Conservation (phyloP, 345 rosid genomes). For the Arabidopsis suecica region DNA sequence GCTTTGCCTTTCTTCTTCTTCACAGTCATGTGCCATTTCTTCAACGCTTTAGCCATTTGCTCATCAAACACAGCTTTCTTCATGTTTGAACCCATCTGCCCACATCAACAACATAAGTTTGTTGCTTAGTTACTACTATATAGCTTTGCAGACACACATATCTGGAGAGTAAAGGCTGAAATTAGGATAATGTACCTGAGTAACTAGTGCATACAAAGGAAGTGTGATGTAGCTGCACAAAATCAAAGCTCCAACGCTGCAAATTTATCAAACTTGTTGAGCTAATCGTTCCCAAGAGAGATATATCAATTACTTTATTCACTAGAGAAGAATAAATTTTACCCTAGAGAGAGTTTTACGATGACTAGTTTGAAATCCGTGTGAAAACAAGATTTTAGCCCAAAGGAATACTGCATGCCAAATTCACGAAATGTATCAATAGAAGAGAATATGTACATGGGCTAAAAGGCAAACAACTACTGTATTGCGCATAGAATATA, state of each 20-base stretch:
- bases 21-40: slow-evolving; percentile 77
- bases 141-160: not conserved
- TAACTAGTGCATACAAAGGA: slow-evolving; percentile 79
- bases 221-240: slow-evolving; percentile 87
- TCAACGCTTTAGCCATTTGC: slow-evolving; percentile 78
- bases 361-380: slow-evolving; percentile 53
- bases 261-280: slow-evolving; percentile 34
- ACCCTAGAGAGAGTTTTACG: slow-evolving; percentile 67
- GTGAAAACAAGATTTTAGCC: slow-evolving; percentile 74
- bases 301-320: not conserved
- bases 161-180: slow-evolving; percentile 33
- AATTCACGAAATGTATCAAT: not conserved
- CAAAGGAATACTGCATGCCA: slow-evolving; percentile 69
- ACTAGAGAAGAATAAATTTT: slow-evolving; percentile 16
- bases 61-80: slow-evolving; percentile 86
- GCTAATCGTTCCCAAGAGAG: not conserved
- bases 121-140: slow-evolving; percentile 1
- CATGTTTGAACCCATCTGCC: slow-evolving; percentile 74
- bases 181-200: slow-evolving; percentile 62
- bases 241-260: slow-evolving; percentile 63
- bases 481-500: not conserved
- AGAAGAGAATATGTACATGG: not conserved
- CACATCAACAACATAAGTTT: slow-evolving; percentile 17
- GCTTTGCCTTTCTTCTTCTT: slow-evolving; percentile 61
- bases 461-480: slow-evolving; percentile 17